Percentiles rank a stretch among this genome's conserved stretches.
phyloP scores from a whole-genome alignment of 495 filamentous ascomycete species.

The Acidomyces sp. region DNA sequence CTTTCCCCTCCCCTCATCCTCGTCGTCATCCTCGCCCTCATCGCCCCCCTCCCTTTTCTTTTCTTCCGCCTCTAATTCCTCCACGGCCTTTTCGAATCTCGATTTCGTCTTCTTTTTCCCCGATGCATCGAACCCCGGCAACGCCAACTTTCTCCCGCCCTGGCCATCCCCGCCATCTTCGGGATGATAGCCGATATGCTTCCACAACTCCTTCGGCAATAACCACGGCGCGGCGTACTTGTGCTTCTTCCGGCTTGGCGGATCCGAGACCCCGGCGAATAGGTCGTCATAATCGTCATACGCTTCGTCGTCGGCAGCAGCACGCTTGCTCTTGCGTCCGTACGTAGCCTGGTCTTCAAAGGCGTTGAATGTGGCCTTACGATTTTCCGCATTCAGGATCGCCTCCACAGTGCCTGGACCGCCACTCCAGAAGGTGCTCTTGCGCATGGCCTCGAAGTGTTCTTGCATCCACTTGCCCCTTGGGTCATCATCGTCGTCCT shows the following conservation, averaged over 20 bases:
- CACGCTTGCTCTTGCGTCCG: constrained; percentile 36
- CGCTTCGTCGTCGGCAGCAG: no score
- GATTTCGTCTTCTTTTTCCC: constrained; percentile 20
- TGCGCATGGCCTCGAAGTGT: constrained; percentile 42
- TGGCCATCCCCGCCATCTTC: constrained; percentile 29
- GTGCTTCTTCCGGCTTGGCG: constrained; percentile 42
- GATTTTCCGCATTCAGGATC: constrained; percentile 9
- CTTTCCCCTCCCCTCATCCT: constrained; percentile 17
- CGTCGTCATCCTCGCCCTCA: constrained; percentile 29
- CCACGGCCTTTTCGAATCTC: constrained; percentile 27
- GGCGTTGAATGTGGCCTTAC: constrained; percentile 38
- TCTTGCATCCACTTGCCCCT: constrained; percentile 35
- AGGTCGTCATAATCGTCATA: constrained; percentile 33
- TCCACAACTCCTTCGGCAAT: constrained; percentile 44
- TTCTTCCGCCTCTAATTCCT: constrained; percentile 38
- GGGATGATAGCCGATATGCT: constrained; percentile 25
- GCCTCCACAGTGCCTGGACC: constrained; percentile 20
- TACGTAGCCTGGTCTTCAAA: constrained; percentile 51
- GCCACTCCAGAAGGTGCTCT: constrained; percentile 46
- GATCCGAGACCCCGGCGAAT: constrained; percentile 30
- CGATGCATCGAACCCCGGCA: constrained; percentile 22
- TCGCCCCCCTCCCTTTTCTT: constrained; percentile 11
- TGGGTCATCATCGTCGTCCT: constrained; percentile 21
- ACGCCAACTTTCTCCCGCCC: no score
- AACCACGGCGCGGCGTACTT: constrained; percentile 38